Evolutionary conservation across 2,329 filamentous ascomycete genomes (phyloP).

Genomic region (Pseudogymnoascus sp.): DNA sequence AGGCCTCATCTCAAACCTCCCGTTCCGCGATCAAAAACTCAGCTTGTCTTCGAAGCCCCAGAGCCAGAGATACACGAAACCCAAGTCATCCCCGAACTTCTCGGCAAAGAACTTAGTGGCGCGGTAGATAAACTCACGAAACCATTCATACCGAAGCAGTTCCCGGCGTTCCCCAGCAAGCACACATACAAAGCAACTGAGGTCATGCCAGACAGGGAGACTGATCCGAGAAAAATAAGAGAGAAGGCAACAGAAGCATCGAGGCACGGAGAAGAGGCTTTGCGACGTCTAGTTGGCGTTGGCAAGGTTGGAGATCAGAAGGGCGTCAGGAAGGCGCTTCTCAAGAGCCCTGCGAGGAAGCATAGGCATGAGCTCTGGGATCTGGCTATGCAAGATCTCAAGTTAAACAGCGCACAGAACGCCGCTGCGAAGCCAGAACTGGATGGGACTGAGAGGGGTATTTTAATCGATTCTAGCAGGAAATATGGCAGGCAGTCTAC

Average conservation of each 20-base stretch:
- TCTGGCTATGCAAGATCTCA: constrained; percentile 48
- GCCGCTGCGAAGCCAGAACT: constrained; percentile 29
- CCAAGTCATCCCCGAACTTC: constrained; percentile 33
- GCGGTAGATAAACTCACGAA: constrained; percentile 47
- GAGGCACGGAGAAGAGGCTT: constrained; percentile 54
- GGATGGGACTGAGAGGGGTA: constrained; percentile 51
- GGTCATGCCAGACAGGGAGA: constrained; percentile 37
- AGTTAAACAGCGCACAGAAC: constrained; percentile 11
- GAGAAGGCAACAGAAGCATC: constrained; percentile 52
- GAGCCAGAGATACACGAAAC: constrained; percentile 34
- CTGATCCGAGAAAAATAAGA: constrained; percentile 50
- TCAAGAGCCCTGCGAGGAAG: constrained; percentile 41
- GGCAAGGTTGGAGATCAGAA: constrained; percentile 59
- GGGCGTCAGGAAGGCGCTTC: constrained; percentile 49
- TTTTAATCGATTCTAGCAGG: constrained; percentile 54
- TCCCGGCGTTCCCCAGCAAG: constrained; percentile 56
- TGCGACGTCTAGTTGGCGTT: constrained; percentile 51
- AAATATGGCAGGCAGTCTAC: constrained; percentile 41
- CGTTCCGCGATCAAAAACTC: constrained; percentile 31
- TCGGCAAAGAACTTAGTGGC: constrained; percentile 50
- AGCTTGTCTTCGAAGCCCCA: constrained; percentile 29
- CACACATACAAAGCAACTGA: constrained; percentile 57
- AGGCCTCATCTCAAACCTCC: constrained; percentile 51
- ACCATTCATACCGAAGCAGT: constrained; percentile 48
- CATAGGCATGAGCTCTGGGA: constrained; percentile 55